Conservation (phyloP, 2,329 filamentous ascomycete species). For the Phyllosticta capitalensis region DNA sequence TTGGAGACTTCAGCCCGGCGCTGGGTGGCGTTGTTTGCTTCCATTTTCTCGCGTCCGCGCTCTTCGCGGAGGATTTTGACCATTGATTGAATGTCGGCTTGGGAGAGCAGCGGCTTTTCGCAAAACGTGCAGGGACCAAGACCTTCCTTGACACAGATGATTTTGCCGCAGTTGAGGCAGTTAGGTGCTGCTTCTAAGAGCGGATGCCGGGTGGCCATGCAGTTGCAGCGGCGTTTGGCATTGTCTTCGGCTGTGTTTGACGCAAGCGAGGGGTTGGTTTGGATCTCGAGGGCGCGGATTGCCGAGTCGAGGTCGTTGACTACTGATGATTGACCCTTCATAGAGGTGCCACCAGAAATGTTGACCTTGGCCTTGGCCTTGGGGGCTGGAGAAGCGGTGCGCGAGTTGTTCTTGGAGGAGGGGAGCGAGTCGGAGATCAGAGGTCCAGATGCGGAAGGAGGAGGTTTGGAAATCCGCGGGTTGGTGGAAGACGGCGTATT, state of each 20-base stretch:
- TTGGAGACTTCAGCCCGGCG: slow-evolving; percentile 54
- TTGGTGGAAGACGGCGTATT: slow-evolving; percentile 20
- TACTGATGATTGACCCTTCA: slow-evolving; percentile 70
- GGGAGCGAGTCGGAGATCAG: slow-evolving; percentile 63
- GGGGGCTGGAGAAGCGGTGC: slow-evolving; percentile 41
- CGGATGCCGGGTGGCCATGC: slow-evolving; percentile 79
- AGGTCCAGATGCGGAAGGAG: slow-evolving; percentile 63
- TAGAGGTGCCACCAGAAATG: slow-evolving; percentile 67
- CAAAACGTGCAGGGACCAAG: slow-evolving; percentile 92
- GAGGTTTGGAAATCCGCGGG: slow-evolving; percentile 40
- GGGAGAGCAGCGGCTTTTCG: slow-evolving; percentile 59
- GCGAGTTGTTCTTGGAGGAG: slow-evolving; percentile 16
- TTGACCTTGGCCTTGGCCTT: slow-evolving; percentile 54
- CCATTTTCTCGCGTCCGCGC: slow-evolving; percentile 78
- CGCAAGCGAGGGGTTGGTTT: slow-evolving; percentile 67
- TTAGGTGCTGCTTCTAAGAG: slow-evolving; percentile 88
- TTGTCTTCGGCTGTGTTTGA: slow-evolving; percentile 39
- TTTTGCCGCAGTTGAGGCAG: slow-evolving; percentile 85
- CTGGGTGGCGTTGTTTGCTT: slow-evolving; percentile 63
- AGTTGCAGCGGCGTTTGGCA: slow-evolving; percentile 65
- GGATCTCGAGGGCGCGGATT: slow-evolving; percentile 82
- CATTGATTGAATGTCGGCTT: slow-evolving; percentile 72
- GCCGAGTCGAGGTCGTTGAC: slow-evolving; percentile 63
- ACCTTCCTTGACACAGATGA: slow-evolving; percentile 89
- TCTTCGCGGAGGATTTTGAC: slow-evolving; percentile 75